phyloP scores from a whole-genome alignment of 306 rosid species.

The Hippophae rhamnoides region DNA sequence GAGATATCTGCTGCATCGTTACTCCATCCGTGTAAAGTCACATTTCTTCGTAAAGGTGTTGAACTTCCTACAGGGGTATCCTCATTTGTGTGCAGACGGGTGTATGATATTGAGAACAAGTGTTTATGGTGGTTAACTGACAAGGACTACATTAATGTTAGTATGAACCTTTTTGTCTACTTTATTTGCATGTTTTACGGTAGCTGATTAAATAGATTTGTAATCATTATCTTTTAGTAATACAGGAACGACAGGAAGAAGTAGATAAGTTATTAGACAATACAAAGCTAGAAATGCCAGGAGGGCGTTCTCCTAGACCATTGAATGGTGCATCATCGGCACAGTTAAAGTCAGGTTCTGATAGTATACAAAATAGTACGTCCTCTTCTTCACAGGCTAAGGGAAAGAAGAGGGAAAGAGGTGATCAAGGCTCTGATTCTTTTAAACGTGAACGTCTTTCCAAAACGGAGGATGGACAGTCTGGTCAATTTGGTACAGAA shows the following conservation, averaged over 20 bases:
- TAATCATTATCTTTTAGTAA: slow-evolving; percentile 7
- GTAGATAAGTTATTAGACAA: slow-evolving; percentile 56
- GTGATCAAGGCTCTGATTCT: slow-evolving; percentile 57
- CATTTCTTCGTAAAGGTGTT: slow-evolving; percentile 70
- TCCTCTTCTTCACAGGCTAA: slow-evolving; percentile 55
- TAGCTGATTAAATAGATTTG: slow-evolving; percentile 1
- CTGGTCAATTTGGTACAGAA: slow-evolving; percentile 43
- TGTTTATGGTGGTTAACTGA: slow-evolving; percentile 87
- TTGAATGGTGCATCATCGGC: slow-evolving; percentile 65
- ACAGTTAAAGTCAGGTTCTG: slow-evolving; percentile 67
- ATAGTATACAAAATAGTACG: slow-evolving; percentile 54
- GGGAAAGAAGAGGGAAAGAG: slow-evolving; percentile 71
- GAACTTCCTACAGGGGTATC: slow-evolving; percentile 67
- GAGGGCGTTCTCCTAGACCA: slow-evolving; percentile 84
- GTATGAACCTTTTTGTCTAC: slow-evolving; percentile 15
- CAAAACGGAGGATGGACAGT: slow-evolving; percentile 59
- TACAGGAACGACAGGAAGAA: slow-evolving; percentile 77
- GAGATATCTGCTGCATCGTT: slow-evolving; percentile 66
- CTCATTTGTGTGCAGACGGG: slow-evolving; percentile 79
- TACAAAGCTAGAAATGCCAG: slow-evolving; percentile 63
- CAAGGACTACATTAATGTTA: slow-evolving; percentile 66
- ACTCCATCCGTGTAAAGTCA: slow-evolving; percentile 89
- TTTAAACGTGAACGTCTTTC: slow-evolving; percentile 46
- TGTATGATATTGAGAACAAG: slow-evolving; percentile 67
- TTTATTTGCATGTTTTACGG: neutral